Percentiles rank a stretch among this genome's conserved stretches.
phyloP scores from a whole-genome alignment of 1,284 basidiomycete species.

The Crepidotus sp. region DNA sequence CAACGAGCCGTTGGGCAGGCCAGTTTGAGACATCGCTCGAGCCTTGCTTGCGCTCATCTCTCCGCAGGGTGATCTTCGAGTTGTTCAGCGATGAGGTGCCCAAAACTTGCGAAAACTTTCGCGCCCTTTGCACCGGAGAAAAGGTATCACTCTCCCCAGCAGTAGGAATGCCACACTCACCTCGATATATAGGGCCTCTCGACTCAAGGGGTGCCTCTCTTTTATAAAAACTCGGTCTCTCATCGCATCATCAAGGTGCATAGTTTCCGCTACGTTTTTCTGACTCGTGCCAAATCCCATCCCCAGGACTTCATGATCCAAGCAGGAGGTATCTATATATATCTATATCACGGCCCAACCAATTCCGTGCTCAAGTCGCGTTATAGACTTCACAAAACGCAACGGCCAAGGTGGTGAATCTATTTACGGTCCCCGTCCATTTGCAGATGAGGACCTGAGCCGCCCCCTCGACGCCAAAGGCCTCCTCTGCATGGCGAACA shows the following conservation, averaged over 20 bases:
- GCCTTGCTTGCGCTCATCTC: background rate
- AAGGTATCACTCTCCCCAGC: no score
- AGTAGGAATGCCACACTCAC: no score
- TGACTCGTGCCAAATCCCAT: background rate
- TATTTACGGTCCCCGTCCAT: constrained; percentile 62
- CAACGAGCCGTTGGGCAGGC: constrained; percentile 52
- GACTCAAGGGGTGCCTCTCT: constrained; percentile 57
- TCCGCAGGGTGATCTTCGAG: constrained; percentile 66
- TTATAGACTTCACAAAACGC: constrained; percentile 62
- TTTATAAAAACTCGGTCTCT: constrained; percentile 65
- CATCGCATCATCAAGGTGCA: constrained; percentile 45
- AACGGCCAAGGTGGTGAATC: constrained; percentile 81
- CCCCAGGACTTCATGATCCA: constrained; percentile 75
- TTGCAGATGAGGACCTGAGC: constrained; percentile 69
- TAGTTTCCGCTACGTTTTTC: background rate
- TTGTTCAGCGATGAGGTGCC: constrained; percentile 62
- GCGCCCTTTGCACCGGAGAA: constrained; percentile 83
- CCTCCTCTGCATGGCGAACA: constrained; percentile 79
- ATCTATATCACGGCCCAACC: no score
- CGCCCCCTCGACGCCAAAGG: constrained; percentile 59
- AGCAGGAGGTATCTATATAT: constrained; percentile 48
- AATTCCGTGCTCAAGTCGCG: background rate
- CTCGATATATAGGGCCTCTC: no score
- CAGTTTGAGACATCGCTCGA: no score
- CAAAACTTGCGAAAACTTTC: constrained; percentile 85